Conservation (phyloP, 192 early-diverging fungal genomes). For the Dissophora ornata region DNA sequence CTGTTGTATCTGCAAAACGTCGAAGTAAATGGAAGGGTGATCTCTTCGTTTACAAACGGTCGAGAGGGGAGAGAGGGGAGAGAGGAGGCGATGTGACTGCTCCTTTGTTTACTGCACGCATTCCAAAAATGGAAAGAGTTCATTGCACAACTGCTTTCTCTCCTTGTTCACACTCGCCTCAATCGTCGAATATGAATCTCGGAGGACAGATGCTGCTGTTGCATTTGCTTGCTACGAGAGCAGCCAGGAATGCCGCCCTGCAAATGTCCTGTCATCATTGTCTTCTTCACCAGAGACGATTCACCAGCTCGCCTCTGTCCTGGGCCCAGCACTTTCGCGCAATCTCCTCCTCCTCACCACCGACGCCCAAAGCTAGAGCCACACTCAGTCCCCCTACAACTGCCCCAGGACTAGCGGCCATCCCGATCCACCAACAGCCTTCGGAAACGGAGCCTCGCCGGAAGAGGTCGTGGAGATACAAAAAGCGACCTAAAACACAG, state of each 20-base stretch:
- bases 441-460: background rate
- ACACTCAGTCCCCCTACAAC: background rate
- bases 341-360: background rate
- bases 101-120: background rate
- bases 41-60: too few species aligned
- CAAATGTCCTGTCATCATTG: background rate
- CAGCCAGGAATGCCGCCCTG: too few species aligned
- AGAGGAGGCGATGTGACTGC: background rate
- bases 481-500: too few species aligned
- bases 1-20: too few species aligned
- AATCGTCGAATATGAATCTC: too few species aligned
- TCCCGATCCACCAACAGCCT: background rate
- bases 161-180: too few species aligned
- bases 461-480: background rate
- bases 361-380: background rate
- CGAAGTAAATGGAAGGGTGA: too few species aligned
- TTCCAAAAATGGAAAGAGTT: slow-evolving; percentile 6
- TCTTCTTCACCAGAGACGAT: background rate
- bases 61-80: too few species aligned
- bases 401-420: background rate
- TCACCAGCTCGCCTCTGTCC: background rate
- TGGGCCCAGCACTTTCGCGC: background rate
- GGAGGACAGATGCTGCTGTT: background rate
- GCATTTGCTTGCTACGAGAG: too few species aligned
- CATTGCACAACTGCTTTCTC: background rate